Evolutionary conservation across 148 eudicot species (phyloP).

Genomic region (Rhododendron williamsianum): DNA sequence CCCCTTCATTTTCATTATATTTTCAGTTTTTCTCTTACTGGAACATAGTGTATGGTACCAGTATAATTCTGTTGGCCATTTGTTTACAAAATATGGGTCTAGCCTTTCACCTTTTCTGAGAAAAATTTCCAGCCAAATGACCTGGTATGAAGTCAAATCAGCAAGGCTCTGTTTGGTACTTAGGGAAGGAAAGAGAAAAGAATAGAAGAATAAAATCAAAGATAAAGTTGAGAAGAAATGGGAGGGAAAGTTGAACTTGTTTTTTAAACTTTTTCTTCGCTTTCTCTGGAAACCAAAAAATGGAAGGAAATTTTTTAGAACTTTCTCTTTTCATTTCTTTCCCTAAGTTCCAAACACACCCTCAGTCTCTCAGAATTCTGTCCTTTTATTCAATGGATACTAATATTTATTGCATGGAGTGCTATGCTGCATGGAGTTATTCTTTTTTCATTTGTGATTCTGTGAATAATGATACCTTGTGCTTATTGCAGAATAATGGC

Average conservation of each 20-base stretch:
- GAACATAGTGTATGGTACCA: neutral
- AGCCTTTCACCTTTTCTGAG: neutral
- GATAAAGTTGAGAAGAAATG: too few species aligned
- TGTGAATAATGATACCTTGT: neutral
- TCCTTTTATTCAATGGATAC: neutral
- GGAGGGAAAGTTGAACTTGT: too few species aligned
- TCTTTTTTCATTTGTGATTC: neutral
- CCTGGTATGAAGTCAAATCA: neutral
- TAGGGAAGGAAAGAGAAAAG: too few species aligned
- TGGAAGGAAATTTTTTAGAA: too few species aligned
- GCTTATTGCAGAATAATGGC: constrained; percentile 39
- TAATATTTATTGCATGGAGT: neutral
- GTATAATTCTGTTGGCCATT: neutral
- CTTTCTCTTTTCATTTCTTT: neutral
- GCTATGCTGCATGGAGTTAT: neutral
- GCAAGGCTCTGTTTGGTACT: too few species aligned
- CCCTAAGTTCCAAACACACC: neutral
- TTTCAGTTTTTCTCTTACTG: neutral
- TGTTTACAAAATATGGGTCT: neutral
- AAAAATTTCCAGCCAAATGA: neutral
- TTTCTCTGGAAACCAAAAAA: too few species aligned
- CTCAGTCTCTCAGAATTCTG: neutral
- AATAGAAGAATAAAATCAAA: too few species aligned
- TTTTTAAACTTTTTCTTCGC: too few species aligned
- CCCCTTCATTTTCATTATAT: neutral